Percentiles rank a stretch among this genome's conserved stretches.
Evolutionary conservation across 169 alveolate species (phyloP).

Genomic region (Plasmodium yoelii): DNA sequence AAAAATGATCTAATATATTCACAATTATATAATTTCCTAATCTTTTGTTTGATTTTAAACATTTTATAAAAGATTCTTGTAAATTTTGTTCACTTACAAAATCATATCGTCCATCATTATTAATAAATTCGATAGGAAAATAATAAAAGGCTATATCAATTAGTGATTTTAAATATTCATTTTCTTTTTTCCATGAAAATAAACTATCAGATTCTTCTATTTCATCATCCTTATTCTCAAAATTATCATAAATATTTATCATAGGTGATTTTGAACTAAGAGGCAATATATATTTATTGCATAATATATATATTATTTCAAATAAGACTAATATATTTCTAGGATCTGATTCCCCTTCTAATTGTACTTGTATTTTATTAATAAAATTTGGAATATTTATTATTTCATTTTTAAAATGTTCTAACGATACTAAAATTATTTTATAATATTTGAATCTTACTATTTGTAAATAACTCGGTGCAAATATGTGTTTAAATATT

Average conservation of each 20-base stretch:
- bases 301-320: slow-evolving; percentile 35
- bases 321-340: slow-evolving; percentile 37
- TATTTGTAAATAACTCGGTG: slow-evolving; percentile 61
- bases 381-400: slow-evolving; percentile 33
- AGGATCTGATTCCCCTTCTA: slow-evolving; percentile 67
- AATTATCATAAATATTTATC: background rate
- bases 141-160: slow-evolving; percentile 65
- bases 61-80: slow-evolving; percentile 28
- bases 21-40: slow-evolving; percentile 34
- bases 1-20: slow-evolving; percentile 45
- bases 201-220: background rate
- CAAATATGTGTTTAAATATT: slow-evolving; percentile 42
- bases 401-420: slow-evolving; percentile 30
- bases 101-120: slow-evolving; percentile 28
- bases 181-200: slow-evolving; percentile 40
- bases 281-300: slow-evolving; percentile 41
- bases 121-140: slow-evolving; percentile 50
- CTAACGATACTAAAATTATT: slow-evolving; percentile 38
- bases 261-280: background rate
- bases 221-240: background rate
- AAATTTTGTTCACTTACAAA: slow-evolving; percentile 40
- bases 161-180: slow-evolving; percentile 19
- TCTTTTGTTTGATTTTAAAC: slow-evolving; percentile 36
- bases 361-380: slow-evolving; percentile 55
- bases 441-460: slow-evolving; percentile 34